phyloP scores from a whole-genome alignment of 1,284 basidiomycete genomes.

The Rhodotorula glutinis region DNA sequence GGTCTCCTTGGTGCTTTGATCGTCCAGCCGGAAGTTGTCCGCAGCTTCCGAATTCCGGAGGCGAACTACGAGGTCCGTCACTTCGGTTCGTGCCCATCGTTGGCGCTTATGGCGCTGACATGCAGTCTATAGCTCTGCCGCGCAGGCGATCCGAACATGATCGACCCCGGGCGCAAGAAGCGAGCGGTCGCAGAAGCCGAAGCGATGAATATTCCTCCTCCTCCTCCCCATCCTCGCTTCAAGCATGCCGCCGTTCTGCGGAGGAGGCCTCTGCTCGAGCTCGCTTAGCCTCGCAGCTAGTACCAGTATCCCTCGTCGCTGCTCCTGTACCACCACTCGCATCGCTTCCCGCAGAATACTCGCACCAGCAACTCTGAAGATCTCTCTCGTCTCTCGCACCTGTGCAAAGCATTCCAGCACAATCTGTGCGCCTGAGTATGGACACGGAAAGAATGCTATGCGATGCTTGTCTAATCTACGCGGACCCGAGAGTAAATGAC shows the following conservation, averaged over 20 bases:
- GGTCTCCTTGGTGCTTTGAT: constrained; percentile 19
- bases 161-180: constrained; percentile 15
- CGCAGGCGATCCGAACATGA: constrained; percentile 1
- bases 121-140: constrained; percentile 18
- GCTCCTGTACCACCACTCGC: too few relatives aligned
- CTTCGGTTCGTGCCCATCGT: background rate
- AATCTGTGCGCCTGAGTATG: too few relatives aligned
- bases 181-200: too few relatives aligned
- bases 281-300: too few relatives aligned
- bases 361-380: too few relatives aligned
- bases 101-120: too few relatives aligned
- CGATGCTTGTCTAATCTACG: background rate
- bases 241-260: background rate
- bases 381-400: too few relatives aligned
- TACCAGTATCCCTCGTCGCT: too few relatives aligned
- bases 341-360: too few relatives aligned
- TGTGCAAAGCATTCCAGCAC: too few relatives aligned
- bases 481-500: constrained; percentile 60
- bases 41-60: constrained; percentile 4
- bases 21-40: constrained; percentile 6
- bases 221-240: background rate
- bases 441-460: background rate
- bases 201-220: background rate
- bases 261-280: background rate
- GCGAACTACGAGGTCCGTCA: constrained; percentile 9